These are phyloP conservation scores for Orbilia quercus DNA, from an alignment of 2,329 filamentous ascomycete genomes.

Conservation along the genomic window DNA sequence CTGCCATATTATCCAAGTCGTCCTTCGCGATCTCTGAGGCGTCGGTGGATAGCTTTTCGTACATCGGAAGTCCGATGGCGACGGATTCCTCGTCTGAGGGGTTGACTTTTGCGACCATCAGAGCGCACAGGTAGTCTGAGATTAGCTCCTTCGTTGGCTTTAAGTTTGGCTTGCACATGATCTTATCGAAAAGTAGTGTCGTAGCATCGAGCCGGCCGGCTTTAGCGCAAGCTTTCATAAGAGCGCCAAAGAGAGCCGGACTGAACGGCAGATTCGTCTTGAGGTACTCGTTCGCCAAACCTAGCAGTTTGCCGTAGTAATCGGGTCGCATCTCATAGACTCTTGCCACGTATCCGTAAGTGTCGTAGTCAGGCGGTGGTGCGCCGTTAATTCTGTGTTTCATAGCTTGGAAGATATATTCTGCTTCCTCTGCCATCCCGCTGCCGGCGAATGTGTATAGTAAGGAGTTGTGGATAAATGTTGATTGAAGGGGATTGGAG, in stretches of 20 bases:
- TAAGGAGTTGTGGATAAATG: slow-evolving; percentile 22
- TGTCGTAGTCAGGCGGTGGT: slow-evolving; percentile 17
- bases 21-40: neutral
- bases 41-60: slow-evolving; percentile 23
- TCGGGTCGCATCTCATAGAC: slow-evolving; percentile 21
- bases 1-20: neutral
- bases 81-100: slow-evolving; percentile 18
- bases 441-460: neutral
- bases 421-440: slow-evolving; percentile 35
- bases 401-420: slow-evolving; percentile 35
- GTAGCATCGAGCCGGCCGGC: slow-evolving; percentile 18
- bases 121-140: slow-evolving; percentile 12
- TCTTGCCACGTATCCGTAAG: slow-evolving; percentile 12
- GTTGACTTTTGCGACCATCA: slow-evolving; percentile 19
- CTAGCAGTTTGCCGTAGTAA: slow-evolving; percentile 24
- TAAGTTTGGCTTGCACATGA: slow-evolving; percentile 16
- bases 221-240: slow-evolving; percentile 23
- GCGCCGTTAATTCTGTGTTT: slow-evolving; percentile 7
- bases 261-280: neutral
- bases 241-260: slow-evolving; percentile 12
- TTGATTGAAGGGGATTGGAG: neutral
- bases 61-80: slow-evolving; percentile 19
- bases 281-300: slow-evolving; percentile 19
- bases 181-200: slow-evolving; percentile 7
- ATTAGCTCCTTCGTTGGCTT: slow-evolving; percentile 9